These are phyloP conservation scores for Kodamaea sagamina DNA, from an alignment of 805 yeast species.

Conservation along the genomic window DNA sequence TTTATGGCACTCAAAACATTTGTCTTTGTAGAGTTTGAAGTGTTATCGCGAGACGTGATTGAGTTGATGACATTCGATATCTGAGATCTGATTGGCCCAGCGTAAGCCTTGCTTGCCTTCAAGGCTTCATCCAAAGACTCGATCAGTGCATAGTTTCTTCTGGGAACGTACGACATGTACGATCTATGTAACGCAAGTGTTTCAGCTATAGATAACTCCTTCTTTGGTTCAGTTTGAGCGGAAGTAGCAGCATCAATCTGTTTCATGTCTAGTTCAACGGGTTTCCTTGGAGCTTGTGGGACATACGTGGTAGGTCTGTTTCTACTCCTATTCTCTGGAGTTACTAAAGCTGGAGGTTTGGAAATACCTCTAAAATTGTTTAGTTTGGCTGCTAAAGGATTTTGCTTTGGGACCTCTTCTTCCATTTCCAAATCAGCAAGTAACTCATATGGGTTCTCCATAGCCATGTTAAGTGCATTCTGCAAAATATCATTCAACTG, in stretches of 20 bases:
- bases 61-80: conserved; percentile 35
- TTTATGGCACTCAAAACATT: conserved; percentile 39
- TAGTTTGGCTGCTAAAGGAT: conserved; percentile 1
- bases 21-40: conserved; percentile 20
- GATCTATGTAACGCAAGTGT: conserved; percentile 57
- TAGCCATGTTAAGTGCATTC: conserved; percentile 76
- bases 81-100: conserved; percentile 28
- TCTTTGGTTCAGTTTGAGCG: conserved; percentile 14
- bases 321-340: conserved; percentile 3
- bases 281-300: background rate
- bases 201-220: conserved; percentile 56
- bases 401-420: conserved; percentile 15
- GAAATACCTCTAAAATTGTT: background rate
- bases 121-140: conserved; percentile 29
- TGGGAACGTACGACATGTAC: conserved; percentile 36
- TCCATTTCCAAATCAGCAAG: conserved; percentile 38
- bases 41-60: conserved; percentile 29
- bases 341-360: conserved; percentile 5
- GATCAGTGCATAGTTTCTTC: conserved; percentile 31
- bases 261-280: background rate
- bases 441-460: conserved; percentile 58
- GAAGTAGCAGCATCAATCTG: background rate
- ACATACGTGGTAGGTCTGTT: conserved; percentile 3
- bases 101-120: conserved; percentile 17
- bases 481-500: conserved; percentile 72